Evolutionary conservation across 805 yeast species (phyloP).

Genomic region (Barnettozyma salicaria): DNA sequence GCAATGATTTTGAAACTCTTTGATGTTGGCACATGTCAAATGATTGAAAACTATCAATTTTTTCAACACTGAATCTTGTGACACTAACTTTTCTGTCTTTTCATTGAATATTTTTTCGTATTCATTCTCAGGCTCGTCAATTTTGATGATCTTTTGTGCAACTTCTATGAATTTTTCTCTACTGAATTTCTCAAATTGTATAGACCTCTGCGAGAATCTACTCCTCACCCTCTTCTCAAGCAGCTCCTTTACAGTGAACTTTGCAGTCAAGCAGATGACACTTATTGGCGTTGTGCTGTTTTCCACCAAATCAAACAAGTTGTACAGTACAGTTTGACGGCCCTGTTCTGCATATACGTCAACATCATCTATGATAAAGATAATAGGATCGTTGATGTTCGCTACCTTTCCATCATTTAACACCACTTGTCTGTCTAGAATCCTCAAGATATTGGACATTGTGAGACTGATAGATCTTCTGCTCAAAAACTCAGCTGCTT

Average conservation of each 20-base stretch:
- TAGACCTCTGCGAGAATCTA: constrained; percentile 76
- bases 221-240: constrained; percentile 89
- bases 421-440: constrained; percentile 37
- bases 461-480: constrained; percentile 53
- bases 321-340: constrained; percentile 81
- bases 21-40: constrained; percentile 53
- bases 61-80: constrained; percentile 30
- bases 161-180: constrained; percentile 44
- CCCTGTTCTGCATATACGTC: constrained; percentile 67
- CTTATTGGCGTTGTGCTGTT: constrained; percentile 63
- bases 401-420: constrained; percentile 8
- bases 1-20: constrained; percentile 41
- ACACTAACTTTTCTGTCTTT: constrained; percentile 27
- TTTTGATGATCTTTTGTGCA: constrained; percentile 36
- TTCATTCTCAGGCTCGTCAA: constrained; percentile 26
- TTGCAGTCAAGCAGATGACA: constrained; percentile 73
- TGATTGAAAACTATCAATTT: constrained; percentile 39
- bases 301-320: constrained; percentile 82
- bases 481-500: constrained; percentile 34
- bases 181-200: constrained; percentile 47
- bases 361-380: constrained; percentile 80
- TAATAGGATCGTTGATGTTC: constrained; percentile 40
- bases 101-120: constrained; percentile 40
- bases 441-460: constrained; percentile 49
- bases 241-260: constrained; percentile 68